Evolutionary conservation across 2,329 filamentous ascomycete genomes (phyloP).

Genomic region (Cordyceps militaris): DNA sequence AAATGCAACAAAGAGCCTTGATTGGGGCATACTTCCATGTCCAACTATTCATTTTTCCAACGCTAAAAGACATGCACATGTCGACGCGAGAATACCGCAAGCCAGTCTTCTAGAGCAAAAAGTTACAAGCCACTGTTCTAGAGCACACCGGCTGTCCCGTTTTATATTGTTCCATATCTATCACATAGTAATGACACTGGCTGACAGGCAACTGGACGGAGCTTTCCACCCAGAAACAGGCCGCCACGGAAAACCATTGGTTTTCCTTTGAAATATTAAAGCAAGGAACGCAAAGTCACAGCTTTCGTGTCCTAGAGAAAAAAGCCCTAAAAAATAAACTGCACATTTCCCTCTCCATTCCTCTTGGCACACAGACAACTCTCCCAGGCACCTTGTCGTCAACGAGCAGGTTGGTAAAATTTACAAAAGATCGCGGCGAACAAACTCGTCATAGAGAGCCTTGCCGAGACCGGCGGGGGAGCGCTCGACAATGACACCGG

Average conservation of each 20-base stretch:
- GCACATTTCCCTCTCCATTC: background rate
- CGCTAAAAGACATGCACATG: background rate
- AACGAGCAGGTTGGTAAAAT: conserved; percentile 10
- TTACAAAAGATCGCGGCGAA: conserved; percentile 92
- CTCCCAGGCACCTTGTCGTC: background rate
- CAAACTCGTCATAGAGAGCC: conserved; percentile 89
- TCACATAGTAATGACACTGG: conserved; percentile 13
- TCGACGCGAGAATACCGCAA: no score
- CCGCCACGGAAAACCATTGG: conserved; percentile 1
- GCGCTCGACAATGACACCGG: conserved; percentile 93
- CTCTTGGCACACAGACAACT: background rate
- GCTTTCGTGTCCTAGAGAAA: conserved; percentile 2
- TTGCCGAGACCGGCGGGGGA: conserved; percentile 89
- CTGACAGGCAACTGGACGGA: conserved; percentile 1
- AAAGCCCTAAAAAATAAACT: background rate
- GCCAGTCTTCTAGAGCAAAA: background rate
- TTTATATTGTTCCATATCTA: conserved; percentile 13
- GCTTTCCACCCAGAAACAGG: background rate
- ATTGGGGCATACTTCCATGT: background rate
- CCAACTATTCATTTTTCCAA: background rate
- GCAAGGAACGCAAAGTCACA: background rate
- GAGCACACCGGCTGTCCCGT: conserved; percentile 6
- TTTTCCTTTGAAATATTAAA: background rate
- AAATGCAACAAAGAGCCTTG: background rate
- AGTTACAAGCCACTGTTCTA: no score